phyloP scores from a whole-genome alignment of 306 rosid genomes.

The Quercus alba region DNA sequence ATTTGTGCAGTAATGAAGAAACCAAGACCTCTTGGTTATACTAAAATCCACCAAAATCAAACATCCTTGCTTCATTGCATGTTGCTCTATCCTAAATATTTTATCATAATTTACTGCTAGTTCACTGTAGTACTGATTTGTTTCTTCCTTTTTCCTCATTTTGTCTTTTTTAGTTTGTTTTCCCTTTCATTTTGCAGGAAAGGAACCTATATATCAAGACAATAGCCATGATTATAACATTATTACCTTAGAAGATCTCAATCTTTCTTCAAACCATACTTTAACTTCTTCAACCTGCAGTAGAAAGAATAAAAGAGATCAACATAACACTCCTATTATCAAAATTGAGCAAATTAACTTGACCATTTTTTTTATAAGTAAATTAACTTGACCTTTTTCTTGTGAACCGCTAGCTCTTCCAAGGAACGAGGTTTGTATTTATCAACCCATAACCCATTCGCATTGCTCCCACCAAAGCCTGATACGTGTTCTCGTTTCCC shows the following conservation, averaged over 20 bases:
- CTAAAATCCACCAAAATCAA: not conserved
- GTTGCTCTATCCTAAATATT: conserved; percentile 1
- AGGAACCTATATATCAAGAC: not conserved
- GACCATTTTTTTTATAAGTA: conserved; percentile 63
- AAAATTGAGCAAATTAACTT: conserved; percentile 12
- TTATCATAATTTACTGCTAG: conserved; percentile 2
- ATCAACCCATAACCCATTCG: conserved; percentile 72
- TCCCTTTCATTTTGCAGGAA: not conserved
- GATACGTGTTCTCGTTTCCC: conserved; percentile 23
- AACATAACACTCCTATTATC: conserved; percentile 7
- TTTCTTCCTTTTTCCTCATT: not conserved
- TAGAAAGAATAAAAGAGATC: conserved; percentile 11
- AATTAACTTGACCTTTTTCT: conserved; percentile 62
- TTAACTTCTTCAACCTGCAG: conserved; percentile 80
- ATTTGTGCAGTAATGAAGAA: not conserved
- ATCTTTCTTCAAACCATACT: conserved; percentile 77
- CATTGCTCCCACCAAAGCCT: conserved; percentile 44
- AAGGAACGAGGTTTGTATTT: conserved; percentile 69
- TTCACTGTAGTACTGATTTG: not conserved
- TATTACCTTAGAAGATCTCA: conserved; percentile 63
- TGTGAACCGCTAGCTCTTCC: conserved; percentile 87
- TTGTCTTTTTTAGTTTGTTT: not conserved
- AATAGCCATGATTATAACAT: not conserved
- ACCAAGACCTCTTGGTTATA: not conserved
- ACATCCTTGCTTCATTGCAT: not conserved